phyloP scores from a whole-genome alignment of 1,284 basidiomycete species.

The Tilletia walkeri region DNA sequence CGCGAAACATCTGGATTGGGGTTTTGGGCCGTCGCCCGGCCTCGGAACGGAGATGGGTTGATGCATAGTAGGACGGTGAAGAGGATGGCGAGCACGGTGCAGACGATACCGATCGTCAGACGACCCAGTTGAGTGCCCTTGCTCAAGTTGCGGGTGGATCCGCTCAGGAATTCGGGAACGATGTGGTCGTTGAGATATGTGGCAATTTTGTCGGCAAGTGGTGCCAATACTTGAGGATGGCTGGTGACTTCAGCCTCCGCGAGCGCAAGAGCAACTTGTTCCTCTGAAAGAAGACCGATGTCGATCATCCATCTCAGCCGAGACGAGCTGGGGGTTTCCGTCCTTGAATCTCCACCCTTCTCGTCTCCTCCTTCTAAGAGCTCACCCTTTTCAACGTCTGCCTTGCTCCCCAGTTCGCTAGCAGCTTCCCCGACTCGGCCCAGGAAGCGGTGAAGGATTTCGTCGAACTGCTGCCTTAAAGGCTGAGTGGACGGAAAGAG shows the following conservation, averaged over 20 bases:
- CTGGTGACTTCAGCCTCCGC: conserved; percentile 32
- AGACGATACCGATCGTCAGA: conserved; percentile 32
- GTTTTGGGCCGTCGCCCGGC: conserved; percentile 22
- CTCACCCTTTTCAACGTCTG: conserved; percentile 18
- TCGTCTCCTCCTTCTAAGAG: conserved; percentile 5
- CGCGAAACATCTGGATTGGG: conserved; percentile 21
- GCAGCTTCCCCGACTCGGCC: conserved; percentile 17
- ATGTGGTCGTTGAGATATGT: conserved; percentile 38
- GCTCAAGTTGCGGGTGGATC: conserved; percentile 35
- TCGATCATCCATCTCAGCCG: conserved; percentile 43
- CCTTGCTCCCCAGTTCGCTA: conserved; percentile 5
- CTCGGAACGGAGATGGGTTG: conserved; percentile 32
- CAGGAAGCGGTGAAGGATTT: conserved; percentile 32
- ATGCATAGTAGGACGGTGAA: conserved; percentile 36
- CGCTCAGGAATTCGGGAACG: conserved; percentile 38
- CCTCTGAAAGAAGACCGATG: conserved; percentile 36
- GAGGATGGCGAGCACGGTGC: conserved; percentile 30
- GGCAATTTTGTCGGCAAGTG: conserved; percentile 33
- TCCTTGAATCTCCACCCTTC: conserved; percentile 5
- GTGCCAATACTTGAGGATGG: conserved; percentile 36
- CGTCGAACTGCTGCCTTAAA: conserved; percentile 32
- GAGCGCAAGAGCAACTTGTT: conserved; percentile 26
- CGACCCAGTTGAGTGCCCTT: conserved; percentile 36
- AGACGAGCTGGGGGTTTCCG: conserved; percentile 20
- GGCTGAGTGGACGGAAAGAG: conserved; percentile 30